Conservation (phyloP, 1,284 basidiomycete species). For the Moesziomyces parantarcticus region DNA sequence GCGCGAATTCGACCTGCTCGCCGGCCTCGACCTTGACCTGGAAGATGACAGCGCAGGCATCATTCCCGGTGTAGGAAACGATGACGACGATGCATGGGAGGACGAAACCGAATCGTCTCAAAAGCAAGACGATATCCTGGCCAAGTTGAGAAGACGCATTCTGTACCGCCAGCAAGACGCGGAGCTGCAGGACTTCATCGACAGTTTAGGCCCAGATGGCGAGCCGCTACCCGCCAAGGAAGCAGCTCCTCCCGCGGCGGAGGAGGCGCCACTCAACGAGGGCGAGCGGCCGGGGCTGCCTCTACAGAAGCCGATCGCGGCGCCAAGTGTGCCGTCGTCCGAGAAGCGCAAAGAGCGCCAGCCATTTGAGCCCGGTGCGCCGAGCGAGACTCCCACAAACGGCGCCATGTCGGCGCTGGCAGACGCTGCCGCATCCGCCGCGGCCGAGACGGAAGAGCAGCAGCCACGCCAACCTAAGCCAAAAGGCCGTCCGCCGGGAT, state of each 20-base stretch:
- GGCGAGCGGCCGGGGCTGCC: conserved; percentile 28
- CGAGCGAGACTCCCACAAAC: conserved; percentile 1
- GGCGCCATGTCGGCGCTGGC: conserved; percentile 31
- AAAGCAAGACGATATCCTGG: conserved; percentile 41
- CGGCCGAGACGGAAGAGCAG: conserved; percentile 25
- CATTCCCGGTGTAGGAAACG: conserved; percentile 17
- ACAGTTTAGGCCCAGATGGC: conserved; percentile 25
- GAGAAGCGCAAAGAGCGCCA: conserved; percentile 47
- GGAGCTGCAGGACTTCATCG: conserved; percentile 40
- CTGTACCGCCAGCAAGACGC: conserved; percentile 43
- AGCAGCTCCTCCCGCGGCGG: too few relatives aligned
- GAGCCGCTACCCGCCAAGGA: neutral
- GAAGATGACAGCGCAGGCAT: conserved; percentile 22
- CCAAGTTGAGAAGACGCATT: conserved; percentile 38
- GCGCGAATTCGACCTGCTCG: conserved; percentile 39
- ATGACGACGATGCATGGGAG: conserved; percentile 25
- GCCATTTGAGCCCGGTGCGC: conserved; percentile 27
- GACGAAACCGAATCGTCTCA: conserved; percentile 21
- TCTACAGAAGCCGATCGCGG: neutral
- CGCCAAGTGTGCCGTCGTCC: conserved; percentile 15
- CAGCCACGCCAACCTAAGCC: conserved; percentile 14
- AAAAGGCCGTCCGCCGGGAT: conserved; percentile 37
- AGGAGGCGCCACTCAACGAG: conserved; percentile 11
- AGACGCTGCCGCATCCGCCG: conserved; percentile 22
- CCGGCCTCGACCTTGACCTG: conserved; percentile 37